phyloP scores from a whole-genome alignment of 495 filamentous ascomycete genomes.

The Physcia stellaris region DNA sequence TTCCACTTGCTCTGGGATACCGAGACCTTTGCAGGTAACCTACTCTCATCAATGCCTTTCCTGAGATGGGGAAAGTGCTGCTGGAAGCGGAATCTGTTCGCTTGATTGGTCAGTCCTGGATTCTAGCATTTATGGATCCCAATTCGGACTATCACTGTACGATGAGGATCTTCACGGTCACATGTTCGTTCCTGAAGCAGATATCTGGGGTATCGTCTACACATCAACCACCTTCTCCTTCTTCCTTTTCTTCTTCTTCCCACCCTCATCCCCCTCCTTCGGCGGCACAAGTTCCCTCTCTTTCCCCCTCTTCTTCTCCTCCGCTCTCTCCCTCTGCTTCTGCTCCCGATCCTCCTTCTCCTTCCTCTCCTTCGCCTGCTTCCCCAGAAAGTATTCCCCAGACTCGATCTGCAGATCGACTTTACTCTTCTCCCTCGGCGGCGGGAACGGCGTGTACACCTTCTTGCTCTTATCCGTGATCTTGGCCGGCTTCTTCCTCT shows the following conservation, averaged over 20 bases:
- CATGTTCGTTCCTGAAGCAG: no score
- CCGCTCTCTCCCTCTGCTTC: constrained; percentile 69
- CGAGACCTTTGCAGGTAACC: no score
- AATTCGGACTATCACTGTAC: no score
- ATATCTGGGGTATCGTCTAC: no score
- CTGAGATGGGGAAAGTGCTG: no score
- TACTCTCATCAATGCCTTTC: no score
- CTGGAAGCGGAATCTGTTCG: no score
- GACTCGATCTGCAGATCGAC: constrained; percentile 95
- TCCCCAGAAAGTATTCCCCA: constrained; percentile 90
- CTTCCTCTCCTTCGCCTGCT: constrained; percentile 78
- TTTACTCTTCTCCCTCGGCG: constrained; percentile 84
- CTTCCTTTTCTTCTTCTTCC: constrained; percentile 25
- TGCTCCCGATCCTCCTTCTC: constrained; percentile 66
- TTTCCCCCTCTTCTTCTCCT: constrained; percentile 74
- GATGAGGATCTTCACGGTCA: no score
- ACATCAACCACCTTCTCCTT: no score
- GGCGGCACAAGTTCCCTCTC: constrained; percentile 79
- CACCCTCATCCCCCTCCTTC: constrained; percentile 37
- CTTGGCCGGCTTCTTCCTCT: constrained; percentile 68
- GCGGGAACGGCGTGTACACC: constrained; percentile 70
- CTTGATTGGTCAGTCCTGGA: no score
- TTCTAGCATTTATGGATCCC: no score
- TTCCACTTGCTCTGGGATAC: no score
- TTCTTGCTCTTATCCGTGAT: constrained; percentile 92